Conservation (phyloP, 83 land plant species). For the Isoetes engelmannii region DNA sequence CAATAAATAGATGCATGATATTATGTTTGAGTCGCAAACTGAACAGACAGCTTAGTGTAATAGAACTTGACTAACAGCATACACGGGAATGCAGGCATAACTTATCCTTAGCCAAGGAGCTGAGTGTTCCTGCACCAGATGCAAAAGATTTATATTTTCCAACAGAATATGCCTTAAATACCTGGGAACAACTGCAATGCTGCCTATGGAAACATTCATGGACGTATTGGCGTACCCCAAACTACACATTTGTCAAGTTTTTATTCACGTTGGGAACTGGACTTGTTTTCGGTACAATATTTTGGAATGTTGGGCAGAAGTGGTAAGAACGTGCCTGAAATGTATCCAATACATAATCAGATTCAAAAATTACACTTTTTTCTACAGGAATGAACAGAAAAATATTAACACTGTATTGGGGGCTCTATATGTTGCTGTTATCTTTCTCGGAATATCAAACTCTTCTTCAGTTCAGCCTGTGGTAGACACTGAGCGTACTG, state of each 20-base stretch:
- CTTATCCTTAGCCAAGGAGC: neutral
- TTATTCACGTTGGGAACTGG: neutral
- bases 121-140: neutral
- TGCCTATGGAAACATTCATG: neutral
- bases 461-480: neutral
- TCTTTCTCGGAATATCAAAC: neutral
- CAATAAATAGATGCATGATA: neutral
- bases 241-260: neutral
- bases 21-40: neutral
- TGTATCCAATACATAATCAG: neutral
- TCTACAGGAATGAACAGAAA: neutral
- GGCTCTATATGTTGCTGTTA: neutral
- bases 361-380: neutral
- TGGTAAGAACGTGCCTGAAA: neutral
- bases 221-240: constrained; percentile 1
- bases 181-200: neutral
- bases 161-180: neutral
- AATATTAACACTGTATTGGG: neutral
- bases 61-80: neutral
- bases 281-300: neutral
- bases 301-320: neutral
- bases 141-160: neutral
- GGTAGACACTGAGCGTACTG: neutral
- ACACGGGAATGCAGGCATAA: neutral
- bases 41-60: neutral